phyloP scores from a whole-genome alignment of 805 yeast species.

The Kazachstania africana region DNA sequence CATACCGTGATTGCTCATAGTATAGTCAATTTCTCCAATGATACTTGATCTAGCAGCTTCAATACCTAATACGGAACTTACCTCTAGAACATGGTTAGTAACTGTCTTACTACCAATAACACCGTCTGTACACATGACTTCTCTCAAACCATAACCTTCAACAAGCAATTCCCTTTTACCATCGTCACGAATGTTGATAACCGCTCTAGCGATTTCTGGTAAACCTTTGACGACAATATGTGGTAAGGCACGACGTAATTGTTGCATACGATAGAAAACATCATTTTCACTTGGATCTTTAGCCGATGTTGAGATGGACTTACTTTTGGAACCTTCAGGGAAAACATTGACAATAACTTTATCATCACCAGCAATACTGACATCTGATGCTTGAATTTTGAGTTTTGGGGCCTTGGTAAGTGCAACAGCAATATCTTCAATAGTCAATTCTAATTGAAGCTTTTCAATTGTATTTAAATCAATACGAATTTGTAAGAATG shows the following conservation, averaged over 20 bases:
- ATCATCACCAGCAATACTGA: conserved; percentile 53
- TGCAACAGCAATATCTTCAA: conserved; percentile 80
- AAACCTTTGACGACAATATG: conserved; percentile 87
- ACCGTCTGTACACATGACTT: conserved; percentile 97
- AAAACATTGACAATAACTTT: conserved; percentile 52
- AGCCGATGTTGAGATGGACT: conserved; percentile 33
- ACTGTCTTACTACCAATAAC: conserved; percentile 75
- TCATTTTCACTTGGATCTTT: conserved; percentile 33
- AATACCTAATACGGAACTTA: conserved; percentile 81
- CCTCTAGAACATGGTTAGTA: conserved; percentile 89
- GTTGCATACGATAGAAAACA: conserved; percentile 81
- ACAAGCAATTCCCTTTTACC: conserved; percentile 83
- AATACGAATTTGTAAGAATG: conserved; percentile 69
- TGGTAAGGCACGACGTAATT: conserved; percentile 73
- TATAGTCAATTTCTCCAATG: conserved; percentile 87
- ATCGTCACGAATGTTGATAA: conserved; percentile 81
- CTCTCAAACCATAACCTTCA: conserved; percentile 94
- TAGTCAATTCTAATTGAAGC: conserved; percentile 76
- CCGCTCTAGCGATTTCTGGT: conserved; percentile 87
- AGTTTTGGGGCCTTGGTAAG: conserved; percentile 77
- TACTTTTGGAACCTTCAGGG: conserved; percentile 32
- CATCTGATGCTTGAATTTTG: conserved; percentile 65
- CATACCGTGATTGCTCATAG: conserved; percentile 99
- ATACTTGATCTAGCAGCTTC: conserved; percentile 95
- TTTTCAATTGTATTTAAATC: conserved; percentile 79